These are phyloP conservation scores for Pseudomassariella vexata DNA, from an alignment of 2,329 filamentous ascomycete species.

Conservation along the genomic window DNA sequence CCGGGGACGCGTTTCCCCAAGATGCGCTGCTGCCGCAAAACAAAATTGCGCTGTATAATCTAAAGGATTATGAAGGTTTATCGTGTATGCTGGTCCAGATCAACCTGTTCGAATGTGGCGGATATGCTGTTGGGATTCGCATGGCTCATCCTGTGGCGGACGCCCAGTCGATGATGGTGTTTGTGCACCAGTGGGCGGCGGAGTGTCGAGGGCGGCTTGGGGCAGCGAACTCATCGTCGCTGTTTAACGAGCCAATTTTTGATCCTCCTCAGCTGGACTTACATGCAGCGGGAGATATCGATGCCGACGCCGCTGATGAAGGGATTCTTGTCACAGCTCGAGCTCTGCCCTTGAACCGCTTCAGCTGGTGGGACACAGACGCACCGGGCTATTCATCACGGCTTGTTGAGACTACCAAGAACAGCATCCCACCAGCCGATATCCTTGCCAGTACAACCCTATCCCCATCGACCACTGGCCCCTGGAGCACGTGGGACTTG, in stretches of 20 bases:
- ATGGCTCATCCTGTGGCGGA: constrained; percentile 39
- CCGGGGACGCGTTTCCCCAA: constrained; percentile 30
- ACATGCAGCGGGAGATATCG: constrained; percentile 18
- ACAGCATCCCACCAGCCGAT: constrained; percentile 18
- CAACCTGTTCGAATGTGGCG: constrained; percentile 32
- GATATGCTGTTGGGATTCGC: constrained; percentile 33
- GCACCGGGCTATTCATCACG: constrained; percentile 24
- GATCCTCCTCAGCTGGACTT: constrained; percentile 32
- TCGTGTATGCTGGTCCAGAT: constrained; percentile 31
- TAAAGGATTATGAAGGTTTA: constrained; percentile 20
- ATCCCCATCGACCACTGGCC: constrained; percentile 26
- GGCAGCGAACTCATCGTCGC: not conserved
- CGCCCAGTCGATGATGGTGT: constrained; percentile 34
- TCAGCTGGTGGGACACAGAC: constrained; percentile 37
- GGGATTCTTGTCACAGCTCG: constrained; percentile 24
- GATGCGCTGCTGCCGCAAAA: constrained; percentile 25
- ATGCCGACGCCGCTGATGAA: constrained; percentile 14
- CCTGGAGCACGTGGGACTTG: constrained; percentile 37
- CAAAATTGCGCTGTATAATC: constrained; percentile 25
- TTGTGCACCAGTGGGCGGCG: constrained; percentile 35
- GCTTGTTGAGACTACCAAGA: constrained; percentile 16
- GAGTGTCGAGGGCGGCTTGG: constrained; percentile 16
- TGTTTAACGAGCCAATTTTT: constrained; percentile 25
- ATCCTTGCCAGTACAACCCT: constrained; percentile 10
- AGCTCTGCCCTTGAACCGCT: constrained; percentile 37